Base-by-base conservation (phyloP, 2,329 filamentous ascomycete species). In the Colletotrichum sojae region DNA sequence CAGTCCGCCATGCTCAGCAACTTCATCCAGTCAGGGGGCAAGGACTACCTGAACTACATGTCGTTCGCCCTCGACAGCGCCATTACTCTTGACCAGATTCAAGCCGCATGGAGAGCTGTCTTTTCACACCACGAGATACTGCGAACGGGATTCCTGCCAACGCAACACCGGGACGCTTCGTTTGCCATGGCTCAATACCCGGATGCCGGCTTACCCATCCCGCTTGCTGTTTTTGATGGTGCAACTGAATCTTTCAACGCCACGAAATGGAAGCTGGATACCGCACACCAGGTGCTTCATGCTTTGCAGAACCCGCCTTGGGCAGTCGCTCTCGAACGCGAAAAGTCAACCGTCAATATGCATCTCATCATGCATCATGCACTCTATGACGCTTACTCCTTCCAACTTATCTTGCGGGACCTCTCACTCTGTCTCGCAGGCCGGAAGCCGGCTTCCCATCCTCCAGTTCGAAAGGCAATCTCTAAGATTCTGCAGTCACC, bases 1-100 rank as follows among this genome's bases (percentile, higher is more conserved):
- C 95, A 98, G 74, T 87, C 88, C 56, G 94, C 93, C 0, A 94
- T 98, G 87, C 77, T 97, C 57, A 90, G 90, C 0, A 89, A 93
- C 18, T 97, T 92, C 71, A 76, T 92, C 18, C 86, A 89, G 61
- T 93, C 91, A 0, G 78, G 86, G 1, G 93, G 93, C 0, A 76
- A 80, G 2, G 81, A 92, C 43, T 98, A 98, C 76, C 88, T 97
- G 75, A 98, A 97, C 74, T 89, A 89, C 67, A 80, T 94, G 45
- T 83, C 84, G 20, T 86, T 91, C 74, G 74, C 81, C 18, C 71
- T 94, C 3, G 72, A 84, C 1, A 36, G 75, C 0, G 74, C 74
- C 0, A 58, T 88, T 0, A 78, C 83, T 5, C 60, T 82, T 0
- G 57, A 75, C 0, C 76, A 73, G 0, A 71, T 96, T 8, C 79